phyloP scores from a whole-genome alignment of 78 protist species.

The Emiliania huxleyi region DNA sequence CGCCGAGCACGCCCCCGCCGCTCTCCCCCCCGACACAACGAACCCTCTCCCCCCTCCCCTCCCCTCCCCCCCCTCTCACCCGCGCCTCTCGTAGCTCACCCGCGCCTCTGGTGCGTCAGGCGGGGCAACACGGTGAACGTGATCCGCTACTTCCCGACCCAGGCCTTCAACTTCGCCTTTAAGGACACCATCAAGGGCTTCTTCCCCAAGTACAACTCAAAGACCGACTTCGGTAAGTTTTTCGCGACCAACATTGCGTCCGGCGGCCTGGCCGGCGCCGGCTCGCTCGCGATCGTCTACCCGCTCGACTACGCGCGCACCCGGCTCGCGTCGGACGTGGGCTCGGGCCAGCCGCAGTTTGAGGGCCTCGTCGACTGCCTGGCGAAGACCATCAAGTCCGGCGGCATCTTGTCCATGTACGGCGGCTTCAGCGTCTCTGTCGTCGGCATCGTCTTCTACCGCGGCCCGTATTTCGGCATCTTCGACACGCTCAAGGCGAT shows the following conservation, averaged over 20 bases:
- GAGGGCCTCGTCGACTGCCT: conserved; percentile 88
- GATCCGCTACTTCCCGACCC: conserved; percentile 98
- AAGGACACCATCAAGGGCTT: conserved; percentile 90
- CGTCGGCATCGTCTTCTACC: conserved; percentile 89
- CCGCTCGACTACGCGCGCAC: conserved; percentile 98
- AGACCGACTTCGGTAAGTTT: conserved; percentile 39
- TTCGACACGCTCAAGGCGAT: conserved; percentile 79
- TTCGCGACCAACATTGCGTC: conserved; percentile 87
- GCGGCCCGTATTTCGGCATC: conserved; percentile 94
- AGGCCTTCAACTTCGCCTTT: conserved; percentile 97
- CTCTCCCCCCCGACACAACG: too few species aligned
- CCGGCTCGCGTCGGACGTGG: conserved; percentile 81
- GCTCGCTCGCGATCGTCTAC: conserved; percentile 90
- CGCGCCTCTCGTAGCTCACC: conserved; percentile 40
- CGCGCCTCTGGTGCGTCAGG: conserved; percentile 59
- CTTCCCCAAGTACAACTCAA: conserved; percentile 61
- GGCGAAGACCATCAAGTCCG: conserved; percentile 57
- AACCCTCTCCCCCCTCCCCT: neutral
- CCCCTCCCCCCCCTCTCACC: neutral
- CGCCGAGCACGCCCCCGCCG: too few species aligned
- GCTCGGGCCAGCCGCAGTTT: conserved; percentile 86
- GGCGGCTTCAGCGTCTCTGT: conserved; percentile 90
- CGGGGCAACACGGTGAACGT: conserved; percentile 96
- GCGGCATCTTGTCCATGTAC: conserved; percentile 91
- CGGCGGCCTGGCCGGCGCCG: conserved; percentile 98